A percentile compares a stretch with the other conserved stretches of the same genome.
phyloP scores from a whole-genome alignment of 2,329 filamentous ascomycete genomes.

The Fusarium sp. region DNA sequence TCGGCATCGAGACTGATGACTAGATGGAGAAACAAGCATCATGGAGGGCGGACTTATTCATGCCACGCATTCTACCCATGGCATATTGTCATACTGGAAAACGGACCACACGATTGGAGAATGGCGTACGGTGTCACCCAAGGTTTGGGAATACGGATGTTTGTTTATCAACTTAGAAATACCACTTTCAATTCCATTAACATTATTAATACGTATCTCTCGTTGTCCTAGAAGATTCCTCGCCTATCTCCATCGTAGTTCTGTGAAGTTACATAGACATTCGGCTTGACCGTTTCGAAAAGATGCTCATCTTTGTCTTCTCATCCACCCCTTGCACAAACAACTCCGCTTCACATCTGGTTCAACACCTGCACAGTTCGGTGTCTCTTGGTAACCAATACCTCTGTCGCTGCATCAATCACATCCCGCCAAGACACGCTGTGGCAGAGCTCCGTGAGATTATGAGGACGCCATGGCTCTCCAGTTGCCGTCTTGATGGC shows the following conservation, averaged over 20 bases:
- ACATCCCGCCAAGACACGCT: constrained; percentile 48
- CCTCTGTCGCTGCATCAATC: constrained; percentile 45
- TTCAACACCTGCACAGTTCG: constrained; percentile 35
- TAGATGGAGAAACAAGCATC: constrained; percentile 19
- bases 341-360: neutral
- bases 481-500: constrained; percentile 7
- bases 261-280: neutral
- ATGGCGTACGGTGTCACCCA: constrained; percentile 32
- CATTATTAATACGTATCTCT: constrained; percentile 16
- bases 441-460: constrained; percentile 48
- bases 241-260: neutral
- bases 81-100: constrained; percentile 1
- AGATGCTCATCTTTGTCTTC: neutral
- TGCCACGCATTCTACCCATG: neutral
- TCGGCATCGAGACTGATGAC: constrained; percentile 52
- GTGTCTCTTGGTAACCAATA: constrained; percentile 42
- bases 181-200: constrained; percentile 19
- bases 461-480: constrained; percentile 32
- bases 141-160: constrained; percentile 17
- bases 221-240: neutral
- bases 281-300: neutral
- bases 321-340: neutral
- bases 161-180: constrained; percentile 30
- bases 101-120: neutral
- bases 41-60: neutral